Conservation (phyloP, 768 basidiomycete genomes). For the Kwoniella dejecticola region DNA sequence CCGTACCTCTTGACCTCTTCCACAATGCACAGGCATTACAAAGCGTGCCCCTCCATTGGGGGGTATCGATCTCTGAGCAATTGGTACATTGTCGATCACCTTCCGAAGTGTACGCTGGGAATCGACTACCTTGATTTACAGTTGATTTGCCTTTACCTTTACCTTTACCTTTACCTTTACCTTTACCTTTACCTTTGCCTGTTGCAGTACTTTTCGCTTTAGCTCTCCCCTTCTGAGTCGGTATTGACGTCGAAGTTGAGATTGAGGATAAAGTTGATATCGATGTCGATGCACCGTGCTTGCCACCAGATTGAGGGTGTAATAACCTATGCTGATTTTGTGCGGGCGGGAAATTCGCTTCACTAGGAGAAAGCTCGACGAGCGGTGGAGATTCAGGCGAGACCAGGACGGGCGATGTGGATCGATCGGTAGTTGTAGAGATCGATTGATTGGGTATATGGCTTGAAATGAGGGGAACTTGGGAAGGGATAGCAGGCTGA, state of each 20-base stretch:
- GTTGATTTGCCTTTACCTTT: not conserved
- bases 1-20: constrained; percentile 38
- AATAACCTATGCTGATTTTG: too few relatives aligned
- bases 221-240: too few relatives aligned
- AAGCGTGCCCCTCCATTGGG: constrained; percentile 38
- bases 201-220: too few relatives aligned
- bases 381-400: constrained; percentile 8
- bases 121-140: constrained; percentile 5
- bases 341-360: not conserved
- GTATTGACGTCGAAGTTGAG: too few relatives aligned
- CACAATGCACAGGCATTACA: constrained; percentile 47
- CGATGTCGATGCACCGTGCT: too few relatives aligned
- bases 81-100: constrained; percentile 41
- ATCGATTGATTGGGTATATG: not conserved
- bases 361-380: not conserved
- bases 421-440: not conserved
- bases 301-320: too few relatives aligned
- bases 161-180: too few relatives aligned
- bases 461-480: too few relatives aligned
- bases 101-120: constrained; percentile 15
- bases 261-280: too few relatives aligned
- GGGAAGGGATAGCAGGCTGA: not conserved
- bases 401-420: not conserved
- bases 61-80: constrained; percentile 37
- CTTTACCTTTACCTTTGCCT: too few relatives aligned